Base-by-base conservation (phyloP, 768 basidiomycete genomes). In the Chalciporus piperatus region DNA sequence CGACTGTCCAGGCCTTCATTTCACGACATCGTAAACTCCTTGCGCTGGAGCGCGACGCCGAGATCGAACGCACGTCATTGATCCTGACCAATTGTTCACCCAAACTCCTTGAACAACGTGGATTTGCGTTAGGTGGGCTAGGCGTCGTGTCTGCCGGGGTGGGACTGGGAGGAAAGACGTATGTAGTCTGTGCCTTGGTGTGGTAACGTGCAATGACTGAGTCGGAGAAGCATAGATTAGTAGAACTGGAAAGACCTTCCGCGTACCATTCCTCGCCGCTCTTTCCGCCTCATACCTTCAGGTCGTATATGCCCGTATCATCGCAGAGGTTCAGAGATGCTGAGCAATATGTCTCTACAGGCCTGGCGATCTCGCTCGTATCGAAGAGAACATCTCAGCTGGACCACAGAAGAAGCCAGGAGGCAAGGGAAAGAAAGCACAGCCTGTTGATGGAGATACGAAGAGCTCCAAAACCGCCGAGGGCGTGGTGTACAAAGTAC, bases 141-240 rank as follows among this genome's bases (percentile, higher is more conserved):
- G 83, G 89, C 2, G 72, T 92, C 2, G 76, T 80, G 1, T 76
- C 78, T 22, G 76, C 93, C n/a, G 84, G 80, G 45, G 78, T 97
- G 16, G 96, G 95, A 3, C 77, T 98, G 4, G 95, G 93, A 23
- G 95, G 94, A 23, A 95, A 94, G 74, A 94, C 85, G 93, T 96
- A 67, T 64, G 70, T 57, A 41, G 38, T 32, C 30, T 12, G 6
- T 41, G 17, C 41, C 16, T 12, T 20, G 3, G 19, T 23, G 27
- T 33, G 5, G 2, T 20, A 27, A 42, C 27, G 50, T 40, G n/a
- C 35, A 41, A 48, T 23, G 4, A 23, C 56, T 56, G 55, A 63
- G 47, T 72, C 55, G 61, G 70, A 57, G 42, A 62, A 79, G 72
- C 62, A 59, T 56, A 96, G 94, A 41, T 72, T 98, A 51, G 80